Base-by-base conservation (phyloP, 2,329 filamentous ascomycete genomes). In the Pseudofabraea citricarpa region DNA sequence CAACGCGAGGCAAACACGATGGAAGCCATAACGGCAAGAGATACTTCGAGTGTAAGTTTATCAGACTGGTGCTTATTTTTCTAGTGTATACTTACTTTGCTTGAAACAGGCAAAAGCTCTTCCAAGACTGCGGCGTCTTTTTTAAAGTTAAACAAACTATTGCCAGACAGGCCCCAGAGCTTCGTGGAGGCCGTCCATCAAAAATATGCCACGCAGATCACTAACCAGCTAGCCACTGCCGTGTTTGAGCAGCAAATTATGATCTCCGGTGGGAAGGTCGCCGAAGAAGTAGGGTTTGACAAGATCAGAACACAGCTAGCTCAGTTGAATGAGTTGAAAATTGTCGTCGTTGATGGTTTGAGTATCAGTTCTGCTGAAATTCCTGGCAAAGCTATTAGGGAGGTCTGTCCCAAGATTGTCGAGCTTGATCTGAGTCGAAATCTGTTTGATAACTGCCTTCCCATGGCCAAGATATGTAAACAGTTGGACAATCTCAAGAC, bases 241-340 rank as follows among this genome's bases (percentile, higher is more conserved):
- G 52, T 43, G 44, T 58, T 66, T 10, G 61, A 67, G 6, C 71
- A 73, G 39, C 72, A 79, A 38, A 85, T 95, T 49, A 68, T 73
- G 43, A 84, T 73, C 74, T 95, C 72, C 67, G 87, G 76, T 9
- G 21, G 56, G 27, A 97, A 97, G 66, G 77, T 90, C 15, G 91
- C 88, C 5, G 86, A 97, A 67, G 91, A 97, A 67, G 80, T 97
- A 24, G 93, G 93, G 22, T 97, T 97, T 55, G 90, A 95, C 54
- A 96, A 96, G 71, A 88, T 96, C 53, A 80, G 85, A 33, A 77
- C 77, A 52, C 81, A 90, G 64, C 82, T 94, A 57, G 85, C 90
- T 54, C 73, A 85, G 58, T 71, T 97, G 23, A 72, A 83, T 43
- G 87, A 93, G 56, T 74, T 97, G 47, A 83, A 77, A 53, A 82